phyloP scores from a whole-genome alignment of 176 grass and related monocot species.

The barley (Hordeum vulgare) region MorexV3_pseudomolecules_assembly NC_058519.1:166123553-166124052 shows the following conservation, averaged over 20 bases:
- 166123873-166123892: constrained; percentile 54
- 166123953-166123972: constrained; percentile 89
- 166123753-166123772: constrained; percentile 49
- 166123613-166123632: constrained; percentile 37
- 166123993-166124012: constrained; percentile 70
- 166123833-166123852: constrained; percentile 49
- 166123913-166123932: constrained; percentile 38
- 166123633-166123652: constrained; percentile 24
- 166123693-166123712: constrained; percentile 50
- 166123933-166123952: constrained; percentile 81
- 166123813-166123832: constrained; percentile 73
- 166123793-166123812: constrained; percentile 46
- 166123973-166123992: constrained; percentile 69
- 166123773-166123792: constrained; percentile 50
- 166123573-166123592: constrained; percentile 36
- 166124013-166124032: constrained; percentile 94
- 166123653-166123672: constrained; percentile 28
- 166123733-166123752: constrained; percentile 51
- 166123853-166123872: constrained; percentile 57
- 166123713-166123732: constrained; percentile 33
- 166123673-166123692: constrained; percentile 46
- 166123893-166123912: constrained; percentile 65
- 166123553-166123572: constrained; percentile 41
- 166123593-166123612: constrained; percentile 48
- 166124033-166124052: constrained; percentile 90